These are phyloP conservation scores for Medicago truncatula DNA, from an alignment of 306 rosid species.

Conservation along the genomic window DNA sequence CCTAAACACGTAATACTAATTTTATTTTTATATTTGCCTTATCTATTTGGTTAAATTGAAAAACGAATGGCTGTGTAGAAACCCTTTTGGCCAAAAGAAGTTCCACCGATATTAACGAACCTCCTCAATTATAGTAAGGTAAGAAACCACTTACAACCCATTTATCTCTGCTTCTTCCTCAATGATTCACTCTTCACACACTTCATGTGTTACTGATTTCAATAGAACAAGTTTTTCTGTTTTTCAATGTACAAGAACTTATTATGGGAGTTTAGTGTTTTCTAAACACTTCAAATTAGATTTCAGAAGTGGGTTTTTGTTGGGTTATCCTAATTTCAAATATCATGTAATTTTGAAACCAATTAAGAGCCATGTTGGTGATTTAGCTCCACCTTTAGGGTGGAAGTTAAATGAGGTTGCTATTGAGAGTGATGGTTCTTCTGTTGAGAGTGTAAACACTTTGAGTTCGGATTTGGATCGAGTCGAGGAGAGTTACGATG, in stretches of 20 bases:
- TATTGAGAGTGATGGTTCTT: conserved; percentile 42
- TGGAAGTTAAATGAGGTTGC: conserved; percentile 62
- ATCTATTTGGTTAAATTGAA: too few relatives aligned
- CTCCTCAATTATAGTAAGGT: too few relatives aligned
- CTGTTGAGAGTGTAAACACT: not conserved
- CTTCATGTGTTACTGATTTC: conserved; percentile 32
- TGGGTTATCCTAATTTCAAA: conserved; percentile 49
- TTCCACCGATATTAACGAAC: too few relatives aligned
- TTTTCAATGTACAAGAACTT: conserved; percentile 41
- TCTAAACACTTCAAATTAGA: conserved; percentile 49
- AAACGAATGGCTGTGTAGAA: too few relatives aligned
- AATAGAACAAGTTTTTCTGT: conserved; percentile 48
- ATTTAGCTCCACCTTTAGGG: conserved; percentile 56
- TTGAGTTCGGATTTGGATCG: conserved; percentile 20
- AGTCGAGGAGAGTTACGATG: conserved; percentile 17
- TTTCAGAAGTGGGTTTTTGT: conserved; percentile 54
- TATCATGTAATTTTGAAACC: conserved; percentile 49
- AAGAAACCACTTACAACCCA: too few relatives aligned
- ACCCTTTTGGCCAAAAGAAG: too few relatives aligned
- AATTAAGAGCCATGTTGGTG: conserved; percentile 49
- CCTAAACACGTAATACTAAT: too few relatives aligned
- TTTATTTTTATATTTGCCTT: too few relatives aligned
- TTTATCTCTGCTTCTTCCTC: too few relatives aligned
- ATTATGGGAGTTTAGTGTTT: conserved; percentile 36
- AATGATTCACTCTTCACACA: conserved; percentile 48